These are phyloP conservation scores for Nothopassalora personata DNA, from an alignment of 2,329 filamentous ascomycete genomes.

Conservation along the genomic window DNA sequence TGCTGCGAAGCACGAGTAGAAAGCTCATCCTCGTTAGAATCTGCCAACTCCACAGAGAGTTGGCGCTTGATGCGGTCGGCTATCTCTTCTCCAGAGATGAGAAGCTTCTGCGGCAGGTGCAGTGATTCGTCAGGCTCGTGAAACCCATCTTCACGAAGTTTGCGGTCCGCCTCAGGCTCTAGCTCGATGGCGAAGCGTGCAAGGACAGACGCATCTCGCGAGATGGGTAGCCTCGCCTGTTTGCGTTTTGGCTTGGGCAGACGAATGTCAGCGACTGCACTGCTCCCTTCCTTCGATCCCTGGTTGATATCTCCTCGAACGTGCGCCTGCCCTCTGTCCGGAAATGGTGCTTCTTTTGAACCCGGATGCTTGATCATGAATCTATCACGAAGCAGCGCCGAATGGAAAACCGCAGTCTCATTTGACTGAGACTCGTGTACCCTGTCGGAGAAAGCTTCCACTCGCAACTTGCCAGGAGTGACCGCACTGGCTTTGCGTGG, in stretches of 20 bases:
- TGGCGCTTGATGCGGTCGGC: constrained; percentile 29
- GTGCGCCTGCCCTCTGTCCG: constrained; percentile 59
- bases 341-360: constrained; percentile 65
- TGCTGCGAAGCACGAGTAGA: constrained; percentile 10
- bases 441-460: constrained; percentile 25
- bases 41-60: constrained; percentile 23
- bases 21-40: constrained; percentile 14
- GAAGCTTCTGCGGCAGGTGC: constrained; percentile 26
- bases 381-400: constrained; percentile 29
- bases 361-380: constrained; percentile 57
- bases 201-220: constrained; percentile 23
- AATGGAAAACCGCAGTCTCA: constrained; percentile 22
- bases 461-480: constrained; percentile 44
- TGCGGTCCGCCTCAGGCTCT: constrained; percentile 16
- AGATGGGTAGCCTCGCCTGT: constrained; percentile 21
- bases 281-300: neutral
- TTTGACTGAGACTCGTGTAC: constrained; percentile 9
- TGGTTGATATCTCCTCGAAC: constrained; percentile 46
- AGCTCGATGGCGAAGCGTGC: constrained; percentile 17
- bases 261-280: neutral
- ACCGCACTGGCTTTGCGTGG: constrained; percentile 36
- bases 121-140: constrained; percentile 30
- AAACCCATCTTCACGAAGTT: constrained; percentile 28
- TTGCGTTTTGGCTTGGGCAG: constrained; percentile 36
- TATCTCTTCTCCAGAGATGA: constrained; percentile 36